Evolutionary conservation across 2,329 filamentous ascomycete species (phyloP).

Genomic region (Fusarium redolens): DNA sequence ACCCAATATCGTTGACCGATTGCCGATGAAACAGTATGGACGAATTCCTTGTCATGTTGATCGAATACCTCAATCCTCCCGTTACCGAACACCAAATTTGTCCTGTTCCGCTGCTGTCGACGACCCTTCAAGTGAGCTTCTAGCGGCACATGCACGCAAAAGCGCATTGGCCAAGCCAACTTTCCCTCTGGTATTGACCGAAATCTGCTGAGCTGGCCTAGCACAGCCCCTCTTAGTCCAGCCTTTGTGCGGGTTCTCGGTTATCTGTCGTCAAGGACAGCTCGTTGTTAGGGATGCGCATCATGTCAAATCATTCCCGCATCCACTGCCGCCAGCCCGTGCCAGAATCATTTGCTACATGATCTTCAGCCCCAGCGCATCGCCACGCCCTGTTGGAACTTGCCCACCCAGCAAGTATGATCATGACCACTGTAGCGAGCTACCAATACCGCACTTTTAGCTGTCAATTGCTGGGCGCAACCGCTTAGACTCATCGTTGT

Average conservation of each 20-base stretch:
- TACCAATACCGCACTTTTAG: neutral
- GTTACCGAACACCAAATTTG: slow-evolving; percentile 29
- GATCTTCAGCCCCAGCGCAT: slow-evolving; percentile 41
- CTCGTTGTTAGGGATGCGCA: neutral
- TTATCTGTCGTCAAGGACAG: slow-evolving; percentile 19
- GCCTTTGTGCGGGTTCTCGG: neutral
- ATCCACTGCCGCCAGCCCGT: slow-evolving; percentile 37
- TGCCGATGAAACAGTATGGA: slow-evolving; percentile 12
- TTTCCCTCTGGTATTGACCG: slow-evolving; percentile 35
- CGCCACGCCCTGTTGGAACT: slow-evolving; percentile 16
- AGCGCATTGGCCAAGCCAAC: slow-evolving; percentile 16
- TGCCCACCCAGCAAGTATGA: slow-evolving; percentile 21
- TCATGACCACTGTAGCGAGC: neutral
- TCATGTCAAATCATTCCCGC: slow-evolving; percentile 28
- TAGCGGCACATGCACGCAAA: slow-evolving; percentile 18
- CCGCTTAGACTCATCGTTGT: neutral
- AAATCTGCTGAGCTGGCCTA: slow-evolving; percentile 30
- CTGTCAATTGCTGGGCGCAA: slow-evolving; percentile 9
- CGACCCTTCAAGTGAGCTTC: neutral
- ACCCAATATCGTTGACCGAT: slow-evolving; percentile 9
- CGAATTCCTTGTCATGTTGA: slow-evolving; percentile 7
- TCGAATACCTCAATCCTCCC: slow-evolving; percentile 27
- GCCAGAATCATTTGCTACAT: slow-evolving; percentile 29
- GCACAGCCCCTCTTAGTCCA: slow-evolving; percentile 31
- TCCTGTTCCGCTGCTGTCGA: neutral